Evolutionary conservation across 2,329 filamentous ascomycete species (phyloP), one percentile per base, ranked within the genome.

Genomic region (Escovopsis weberi): DNA sequence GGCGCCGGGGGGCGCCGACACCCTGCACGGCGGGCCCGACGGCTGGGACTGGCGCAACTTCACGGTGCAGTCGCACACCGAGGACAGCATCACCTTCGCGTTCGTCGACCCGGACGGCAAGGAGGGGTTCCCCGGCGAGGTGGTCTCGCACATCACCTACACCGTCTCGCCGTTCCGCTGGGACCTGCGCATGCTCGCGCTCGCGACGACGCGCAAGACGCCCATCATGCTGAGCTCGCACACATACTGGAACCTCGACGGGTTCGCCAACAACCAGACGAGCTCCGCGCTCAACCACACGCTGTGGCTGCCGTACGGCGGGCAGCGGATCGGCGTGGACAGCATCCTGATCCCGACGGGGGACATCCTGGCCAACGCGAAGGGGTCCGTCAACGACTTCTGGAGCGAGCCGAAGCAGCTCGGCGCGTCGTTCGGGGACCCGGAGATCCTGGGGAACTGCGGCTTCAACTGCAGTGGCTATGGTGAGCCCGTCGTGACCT

Each of bases 241-340:
- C 66, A 75, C 74, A 7, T 89, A 89, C 69, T 89, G 83, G 84
- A 88, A 88, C 58, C 67, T 89, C 37, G 83, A 88, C 54, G 84
- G 79, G 32, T 89, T 83, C 53, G 70, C 80, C 53, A 85, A 87
- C 63, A 75, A 80, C 45, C 70, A 82, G 56, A 83, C 80, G 2
- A 66, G 68, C 44, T 67, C 65, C 2, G 71, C 73, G 12, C 67
- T 84, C 42, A 83, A 87, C 64, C 80, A 87, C 65, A 81, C 78
- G 12, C 68, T 88, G 38, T 70, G 79, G 57, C 57, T 88, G 56
- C 84, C 84, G 4, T 85, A 84, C 63, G 78, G 76, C 40, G 80
- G 80, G 33, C 75, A 80, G 60, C 72, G 81, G 45, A 66, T 86
- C 15, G 81, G 59, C 23, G 74, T 78, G 9, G 83, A 88, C 59